phyloP scores from a whole-genome alignment of 768 basidiomycete species.

The Cystofilobasidium bisporidii region DNA sequence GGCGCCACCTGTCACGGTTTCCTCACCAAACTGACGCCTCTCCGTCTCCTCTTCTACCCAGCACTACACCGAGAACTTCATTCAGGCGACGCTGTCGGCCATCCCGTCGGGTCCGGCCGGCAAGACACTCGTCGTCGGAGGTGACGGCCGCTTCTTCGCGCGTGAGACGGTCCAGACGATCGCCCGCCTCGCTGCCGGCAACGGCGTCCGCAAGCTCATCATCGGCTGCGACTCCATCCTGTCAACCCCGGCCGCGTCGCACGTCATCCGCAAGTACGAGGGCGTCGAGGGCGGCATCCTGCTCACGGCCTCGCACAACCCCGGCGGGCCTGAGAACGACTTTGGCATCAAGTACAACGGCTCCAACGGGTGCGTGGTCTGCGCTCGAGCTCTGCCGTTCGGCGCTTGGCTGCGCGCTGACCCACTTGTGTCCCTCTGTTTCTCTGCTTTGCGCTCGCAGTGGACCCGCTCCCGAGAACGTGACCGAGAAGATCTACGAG shows the following conservation, averaged over 20 bases:
- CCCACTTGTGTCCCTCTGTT: neutral
- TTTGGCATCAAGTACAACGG: conserved; percentile 99
- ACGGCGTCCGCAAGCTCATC: conserved; percentile 83
- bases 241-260: conserved; percentile 93
- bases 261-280: conserved; percentile 90
- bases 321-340: conserved; percentile 94
- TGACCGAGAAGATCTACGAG: conserved; percentile 92
- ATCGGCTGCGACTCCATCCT: conserved; percentile 83
- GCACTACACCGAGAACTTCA: conserved; percentile 99
- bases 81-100: conserved; percentile 81
- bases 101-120: conserved; percentile 61
- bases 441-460: conserved; percentile 7
- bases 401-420: neutral
- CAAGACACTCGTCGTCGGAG: conserved; percentile 83
- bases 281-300: conserved; percentile 85
- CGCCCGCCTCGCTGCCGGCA: conserved; percentile 85
- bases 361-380: conserved; percentile 55
- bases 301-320: conserved; percentile 94
- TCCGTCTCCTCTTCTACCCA: conserved; percentile 38
- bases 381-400: no score
- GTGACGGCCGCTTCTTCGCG: conserved; percentile 88
- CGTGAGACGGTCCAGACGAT: conserved; percentile 68
- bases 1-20: neutral
- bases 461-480: conserved; percentile 89
- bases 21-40: neutral